phyloP scores from a whole-genome alignment of 352 stramenopile species.

The Globisporangium lucens region DNA sequence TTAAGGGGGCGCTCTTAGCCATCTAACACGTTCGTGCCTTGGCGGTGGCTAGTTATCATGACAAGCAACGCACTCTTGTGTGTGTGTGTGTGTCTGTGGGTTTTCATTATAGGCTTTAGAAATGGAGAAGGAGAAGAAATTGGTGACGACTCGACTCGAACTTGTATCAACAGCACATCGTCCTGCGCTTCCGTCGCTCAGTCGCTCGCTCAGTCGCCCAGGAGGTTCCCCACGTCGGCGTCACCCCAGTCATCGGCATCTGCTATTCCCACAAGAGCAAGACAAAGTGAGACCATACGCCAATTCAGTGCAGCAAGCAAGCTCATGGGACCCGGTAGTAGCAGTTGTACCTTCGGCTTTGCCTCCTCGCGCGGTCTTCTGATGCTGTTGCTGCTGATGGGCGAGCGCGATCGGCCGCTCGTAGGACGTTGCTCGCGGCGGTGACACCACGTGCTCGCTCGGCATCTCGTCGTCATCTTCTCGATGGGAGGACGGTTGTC shows the following conservation, averaged over 20 bases:
- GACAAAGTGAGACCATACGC: slow-evolving; percentile 11
- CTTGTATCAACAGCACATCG: not conserved
- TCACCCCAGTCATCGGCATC: slow-evolving; percentile 81
- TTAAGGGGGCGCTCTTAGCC: not conserved
- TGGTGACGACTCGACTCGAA: not conserved
- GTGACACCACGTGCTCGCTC: slow-evolving; percentile 41
- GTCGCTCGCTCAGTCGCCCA: slow-evolving; percentile 43
- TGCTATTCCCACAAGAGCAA: slow-evolving; percentile 19
- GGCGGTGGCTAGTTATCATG: not conserved
- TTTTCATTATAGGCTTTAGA: slow-evolving; percentile 6
- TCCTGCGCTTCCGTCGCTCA: not conserved
- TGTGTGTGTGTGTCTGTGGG: not conserved
- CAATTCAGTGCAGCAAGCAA: slow-evolving; percentile 13
- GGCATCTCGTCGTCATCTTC: slow-evolving; percentile 21
- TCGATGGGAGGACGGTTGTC: slow-evolving; percentile 21
- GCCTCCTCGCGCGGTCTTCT: slow-evolving; percentile 21
- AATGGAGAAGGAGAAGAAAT: slow-evolving; percentile 2
- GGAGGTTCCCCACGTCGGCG: slow-evolving; percentile 70
- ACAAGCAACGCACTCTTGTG: not conserved
- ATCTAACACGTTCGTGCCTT: not conserved
- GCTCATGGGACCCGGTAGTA: slow-evolving; percentile 1
- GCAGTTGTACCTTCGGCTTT: slow-evolving; percentile 55
- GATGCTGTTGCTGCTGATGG: slow-evolving; percentile 14
- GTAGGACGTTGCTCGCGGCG: slow-evolving; percentile 28
- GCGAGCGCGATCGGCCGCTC: slow-evolving; percentile 20